Conservation (phyloP, 2,329 filamentous ascomycete species). For the Fusarium globosum region DNA sequence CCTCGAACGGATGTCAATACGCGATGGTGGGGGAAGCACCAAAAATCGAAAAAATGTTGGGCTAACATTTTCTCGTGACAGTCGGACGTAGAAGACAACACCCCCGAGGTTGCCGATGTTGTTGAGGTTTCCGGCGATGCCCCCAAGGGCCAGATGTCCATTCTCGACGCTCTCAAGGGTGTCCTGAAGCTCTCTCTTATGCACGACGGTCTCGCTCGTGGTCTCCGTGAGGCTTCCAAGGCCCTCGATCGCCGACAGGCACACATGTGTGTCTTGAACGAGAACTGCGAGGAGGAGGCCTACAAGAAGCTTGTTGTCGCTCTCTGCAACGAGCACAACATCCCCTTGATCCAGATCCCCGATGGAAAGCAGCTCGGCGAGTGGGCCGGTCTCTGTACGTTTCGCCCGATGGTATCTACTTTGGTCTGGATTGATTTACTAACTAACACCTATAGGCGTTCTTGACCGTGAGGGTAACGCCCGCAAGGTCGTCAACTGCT, state of each 20-base stretch:
- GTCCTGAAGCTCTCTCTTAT: conserved; percentile 98
- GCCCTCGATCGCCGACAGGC: conserved; percentile 98
- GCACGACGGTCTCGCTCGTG: conserved; percentile 98
- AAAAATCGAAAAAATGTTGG: conserved; percentile 6
- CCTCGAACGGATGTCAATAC: conserved; percentile 13
- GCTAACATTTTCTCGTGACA: conserved; percentile 54
- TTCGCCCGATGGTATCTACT: neutral
- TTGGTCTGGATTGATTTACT: conserved; percentile 39
- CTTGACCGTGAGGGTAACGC: conserved; percentile 99
- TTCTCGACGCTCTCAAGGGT: conserved; percentile 98
- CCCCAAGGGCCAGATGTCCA: conserved; percentile 94
- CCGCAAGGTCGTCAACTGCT: conserved; percentile 99
- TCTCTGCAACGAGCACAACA: conserved; percentile 99
- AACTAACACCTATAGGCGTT: conserved; percentile 72
- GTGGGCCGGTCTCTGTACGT: conserved; percentile 99
- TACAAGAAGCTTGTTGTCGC: conserved; percentile 99
- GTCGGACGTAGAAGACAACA: conserved; percentile 99
- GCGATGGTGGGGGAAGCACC: conserved; percentile 16
- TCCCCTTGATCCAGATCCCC: conserved; percentile 99
- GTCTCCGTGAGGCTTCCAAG: conserved; percentile 98
- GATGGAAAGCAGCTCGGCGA: conserved; percentile 99
- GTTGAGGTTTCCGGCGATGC: conserved; percentile 96
- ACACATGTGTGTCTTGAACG: conserved; percentile 99
- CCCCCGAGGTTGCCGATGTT: conserved; percentile 85
- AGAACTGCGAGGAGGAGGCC: conserved; percentile 99